phyloP scores from a whole-genome alignment of 176 grass and related monocot species.

The Lolium rigidum region DNA sequence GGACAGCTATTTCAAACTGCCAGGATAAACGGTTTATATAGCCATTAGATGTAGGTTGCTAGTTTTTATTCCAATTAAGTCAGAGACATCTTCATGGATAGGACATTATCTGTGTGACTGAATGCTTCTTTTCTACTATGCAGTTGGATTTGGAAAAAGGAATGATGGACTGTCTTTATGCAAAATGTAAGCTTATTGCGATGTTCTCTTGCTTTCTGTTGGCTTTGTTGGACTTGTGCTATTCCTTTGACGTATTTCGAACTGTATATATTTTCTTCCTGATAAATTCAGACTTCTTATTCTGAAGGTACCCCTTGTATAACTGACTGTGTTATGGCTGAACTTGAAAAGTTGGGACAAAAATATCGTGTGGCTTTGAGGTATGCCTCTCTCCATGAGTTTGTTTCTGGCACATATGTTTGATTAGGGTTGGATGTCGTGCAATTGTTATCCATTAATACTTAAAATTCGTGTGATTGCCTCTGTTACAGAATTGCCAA shows the following conservation, averaged over 20 bases:
- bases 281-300: slow-evolving; percentile 20
- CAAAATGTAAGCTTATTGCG: slow-evolving; percentile 72
- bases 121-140: slow-evolving; percentile 27
- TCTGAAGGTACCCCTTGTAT: slow-evolving; percentile 87
- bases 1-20: neutral
- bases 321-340: slow-evolving; percentile 95
- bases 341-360: slow-evolving; percentile 93
- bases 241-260: neutral
- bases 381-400: too few species aligned
- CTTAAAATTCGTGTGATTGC: neutral
- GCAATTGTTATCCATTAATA: neutral
- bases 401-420: neutral
- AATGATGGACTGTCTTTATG: slow-evolving; percentile 99
- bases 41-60: neutral
- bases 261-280: neutral
- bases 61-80: neutral
- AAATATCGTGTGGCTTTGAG: slow-evolving; percentile 94
- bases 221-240: neutral
- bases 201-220: neutral
- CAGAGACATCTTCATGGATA: neutral
- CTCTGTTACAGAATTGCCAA: slow-evolving; percentile 89
- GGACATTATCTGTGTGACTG: neutral
- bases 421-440: neutral
- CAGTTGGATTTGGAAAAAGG: slow-evolving; percentile 99
- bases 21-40: neutral